Percentiles rank a stretch among this genome's conserved stretches.
phyloP scores from a whole-genome alignment of 1,139 yeast species.

The Yamadazyma mexicana region DNA sequence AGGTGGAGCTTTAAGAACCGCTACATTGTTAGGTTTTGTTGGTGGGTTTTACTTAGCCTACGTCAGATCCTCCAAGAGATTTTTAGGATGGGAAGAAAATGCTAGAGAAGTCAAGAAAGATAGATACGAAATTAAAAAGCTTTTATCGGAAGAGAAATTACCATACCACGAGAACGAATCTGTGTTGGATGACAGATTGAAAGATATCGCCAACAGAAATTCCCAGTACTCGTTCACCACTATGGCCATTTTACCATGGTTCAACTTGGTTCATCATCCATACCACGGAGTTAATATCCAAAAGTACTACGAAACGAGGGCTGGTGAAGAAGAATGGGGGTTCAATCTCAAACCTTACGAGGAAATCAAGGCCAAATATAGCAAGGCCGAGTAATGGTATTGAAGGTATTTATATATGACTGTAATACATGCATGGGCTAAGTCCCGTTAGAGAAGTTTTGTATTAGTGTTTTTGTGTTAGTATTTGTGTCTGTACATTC shows the following conservation, averaged over 20 bases:
- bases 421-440: neutral
- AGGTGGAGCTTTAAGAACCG: conserved; percentile 57
- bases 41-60: conserved; percentile 78
- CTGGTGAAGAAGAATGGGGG: conserved; percentile 54
- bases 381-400: conserved; percentile 17
- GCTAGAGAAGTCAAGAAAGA: conserved; percentile 69
- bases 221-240: conserved; percentile 70
- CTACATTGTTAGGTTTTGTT: conserved; percentile 59
- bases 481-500: too few species aligned
- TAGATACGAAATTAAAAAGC: conserved; percentile 69
- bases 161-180: conserved; percentile 66
- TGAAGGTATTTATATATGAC: neutral
- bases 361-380: conserved; percentile 46
- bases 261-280: conserved; percentile 79
- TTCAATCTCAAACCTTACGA: conserved; percentile 42
- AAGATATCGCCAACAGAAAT: conserved; percentile 77
- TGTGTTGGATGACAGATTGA: conserved; percentile 65
- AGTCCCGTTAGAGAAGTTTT: neutral
- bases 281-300: conserved; percentile 77
- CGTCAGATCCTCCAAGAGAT: conserved; percentile 64
- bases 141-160: conserved; percentile 64
- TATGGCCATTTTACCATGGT: conserved; percentile 74
- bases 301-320: conserved; percentile 68
- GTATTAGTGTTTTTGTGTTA: neutral
- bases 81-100: conserved; percentile 80